Percentiles rank a stretch among this genome's conserved stretches.
Conservation (phyloP, 495 filamentous ascomycete genomes). For the Penicillium dipodomyicola region DNA sequence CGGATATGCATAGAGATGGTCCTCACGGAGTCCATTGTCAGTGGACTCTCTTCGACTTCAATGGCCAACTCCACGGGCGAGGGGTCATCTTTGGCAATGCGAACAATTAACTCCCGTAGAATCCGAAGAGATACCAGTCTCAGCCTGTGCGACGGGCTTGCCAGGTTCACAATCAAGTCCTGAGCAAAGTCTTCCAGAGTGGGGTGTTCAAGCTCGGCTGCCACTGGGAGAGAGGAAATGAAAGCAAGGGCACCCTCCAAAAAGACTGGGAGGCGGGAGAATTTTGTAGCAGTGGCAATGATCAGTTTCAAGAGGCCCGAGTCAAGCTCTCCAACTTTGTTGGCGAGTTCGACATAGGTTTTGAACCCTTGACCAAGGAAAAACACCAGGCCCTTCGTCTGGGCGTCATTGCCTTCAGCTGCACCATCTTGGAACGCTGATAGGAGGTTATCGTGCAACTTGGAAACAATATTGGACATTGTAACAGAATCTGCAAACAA, state of each 20-base stretch:
- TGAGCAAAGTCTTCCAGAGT: conserved; percentile 54
- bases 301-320: conserved; percentile 54
- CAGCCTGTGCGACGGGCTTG: conserved; percentile 66
- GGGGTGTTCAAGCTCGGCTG: conserved; percentile 42
- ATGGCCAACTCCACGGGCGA: conserved; percentile 52
- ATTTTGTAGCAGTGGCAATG: conserved; percentile 57
- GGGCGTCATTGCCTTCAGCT: conserved; percentile 21
- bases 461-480: conserved; percentile 34
- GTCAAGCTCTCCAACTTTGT: conserved; percentile 42
- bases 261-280: conserved; percentile 61
- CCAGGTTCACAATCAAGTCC: conserved; percentile 67
- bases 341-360: conserved; percentile 43
- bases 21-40: conserved; percentile 71
- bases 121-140: conserved; percentile 69
- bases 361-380: conserved; percentile 49
- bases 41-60: conserved; percentile 71
- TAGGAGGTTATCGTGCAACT: conserved; percentile 34
- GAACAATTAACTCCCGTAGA: conserved; percentile 44
- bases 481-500: conserved; percentile 37
- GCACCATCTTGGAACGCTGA: conserved; percentile 26
- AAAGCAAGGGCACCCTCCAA: conserved; percentile 64
- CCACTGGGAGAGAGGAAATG: conserved; percentile 47
- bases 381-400: conserved; percentile 26
- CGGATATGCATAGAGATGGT: conserved; percentile 80
- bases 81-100: conserved; percentile 37